Evolutionary conservation across 148 eudicot species (phyloP).

Genomic region (Diospyros kaki): DNA sequence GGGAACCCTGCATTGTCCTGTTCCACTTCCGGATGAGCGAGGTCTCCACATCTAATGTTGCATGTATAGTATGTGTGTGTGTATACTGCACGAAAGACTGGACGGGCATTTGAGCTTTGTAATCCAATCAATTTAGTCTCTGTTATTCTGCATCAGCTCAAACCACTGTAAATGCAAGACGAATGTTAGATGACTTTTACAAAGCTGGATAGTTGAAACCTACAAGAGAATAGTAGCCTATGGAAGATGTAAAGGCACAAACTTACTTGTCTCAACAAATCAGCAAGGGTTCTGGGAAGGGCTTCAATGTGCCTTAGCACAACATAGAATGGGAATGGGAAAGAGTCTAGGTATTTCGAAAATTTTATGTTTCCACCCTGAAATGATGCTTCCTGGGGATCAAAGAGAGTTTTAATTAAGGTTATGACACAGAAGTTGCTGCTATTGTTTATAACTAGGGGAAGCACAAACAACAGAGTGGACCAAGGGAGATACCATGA

Average conservation of each 20-base stretch:
- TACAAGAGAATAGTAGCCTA: constrained; percentile 1
- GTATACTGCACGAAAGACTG: neutral
- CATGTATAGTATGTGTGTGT: neutral
- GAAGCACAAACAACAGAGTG: neutral
- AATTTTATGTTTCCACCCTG: constrained; percentile 27
- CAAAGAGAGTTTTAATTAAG: neutral
- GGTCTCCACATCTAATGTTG: neutral
- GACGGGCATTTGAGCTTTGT: neutral
- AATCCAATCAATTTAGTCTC: constrained; percentile 33
- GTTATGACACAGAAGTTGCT: neutral
- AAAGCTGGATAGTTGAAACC: neutral
- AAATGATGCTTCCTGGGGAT: constrained; percentile 47
- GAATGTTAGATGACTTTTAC: neutral
- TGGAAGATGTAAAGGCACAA: neutral
- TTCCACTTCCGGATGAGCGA: neutral
- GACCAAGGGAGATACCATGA: constrained; percentile 39
- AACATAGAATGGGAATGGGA: constrained; percentile 93
- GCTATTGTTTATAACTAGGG: neutral
- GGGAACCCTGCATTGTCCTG: neutral
- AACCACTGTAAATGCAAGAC: constrained; percentile 63
- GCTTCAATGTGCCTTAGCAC: constrained; percentile 78
- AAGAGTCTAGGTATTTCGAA: constrained; percentile 62
- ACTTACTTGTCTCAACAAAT: constrained; percentile 88
- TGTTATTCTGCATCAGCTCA: constrained; percentile 76
- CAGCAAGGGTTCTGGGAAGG: constrained; percentile 91